These are phyloP conservation scores for Lachancea lanzarotensis DNA, from an alignment of 805 yeast genomes.

Conservation along the genomic window DNA sequence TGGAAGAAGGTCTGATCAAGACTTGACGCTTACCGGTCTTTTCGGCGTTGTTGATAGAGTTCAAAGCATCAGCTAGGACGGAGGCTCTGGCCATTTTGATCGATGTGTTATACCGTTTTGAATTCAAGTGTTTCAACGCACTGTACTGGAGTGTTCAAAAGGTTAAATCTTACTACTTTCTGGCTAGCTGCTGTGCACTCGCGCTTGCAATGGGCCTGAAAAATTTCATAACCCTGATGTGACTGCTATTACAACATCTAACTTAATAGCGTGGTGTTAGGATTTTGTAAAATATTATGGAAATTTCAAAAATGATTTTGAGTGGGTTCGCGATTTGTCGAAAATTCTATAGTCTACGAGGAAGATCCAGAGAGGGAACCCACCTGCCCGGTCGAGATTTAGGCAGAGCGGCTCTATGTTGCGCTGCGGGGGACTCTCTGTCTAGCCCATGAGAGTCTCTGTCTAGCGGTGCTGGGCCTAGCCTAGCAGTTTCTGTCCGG, in stretches of 20 bases:
- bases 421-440: neutral
- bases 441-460: neutral
- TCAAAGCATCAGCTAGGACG: slow-evolving; percentile 97
- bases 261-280: slow-evolving; percentile 1
- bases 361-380: neutral
- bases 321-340: neutral
- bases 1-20: slow-evolving; percentile 95
- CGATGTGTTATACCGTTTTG: neutral
- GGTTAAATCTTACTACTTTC: neutral
- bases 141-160: neutral
- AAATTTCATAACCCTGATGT: neutral
- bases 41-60: slow-evolving; percentile 98
- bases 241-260: neutral
- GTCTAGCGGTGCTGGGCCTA: neutral
- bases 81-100: slow-evolving; percentile 90
- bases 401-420: neutral
- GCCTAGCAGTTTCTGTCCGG: neutral
- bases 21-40: slow-evolving; percentile 99
- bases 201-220: neutral
- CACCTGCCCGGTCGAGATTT: neutral
- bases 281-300: neutral
- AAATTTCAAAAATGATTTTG: neutral
- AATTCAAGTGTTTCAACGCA: neutral
- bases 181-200: neutral
- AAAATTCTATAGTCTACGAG: neutral